Evolutionary conservation across 768 basidiomycete species (phyloP), one percentile per base, ranked within the genome.

Genomic region (Boletus pseudo-olivaceus): DNA sequence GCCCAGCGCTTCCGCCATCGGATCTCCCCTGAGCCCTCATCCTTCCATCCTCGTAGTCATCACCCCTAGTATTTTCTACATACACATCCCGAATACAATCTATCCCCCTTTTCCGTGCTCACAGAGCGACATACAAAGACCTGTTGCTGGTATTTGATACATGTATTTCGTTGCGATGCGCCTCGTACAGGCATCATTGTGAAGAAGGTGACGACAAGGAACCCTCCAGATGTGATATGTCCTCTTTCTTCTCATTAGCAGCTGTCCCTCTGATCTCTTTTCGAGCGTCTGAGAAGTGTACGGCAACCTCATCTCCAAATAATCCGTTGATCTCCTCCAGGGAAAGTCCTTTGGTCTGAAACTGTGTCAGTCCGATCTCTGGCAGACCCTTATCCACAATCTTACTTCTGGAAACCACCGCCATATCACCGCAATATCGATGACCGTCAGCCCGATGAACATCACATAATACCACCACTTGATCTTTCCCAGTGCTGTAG

Each of bases 261-360:
- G 2, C 11, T 29, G 20, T 23, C 30, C 35, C 11, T 32, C 17
- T 38, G 48, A 1, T 29, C 8, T 30, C 33, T 14, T 17, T 7
- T 26, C 8, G 39, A 43, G 5, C 19, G 15, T 44, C 30, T 50
- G 35, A 37, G 26, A 23, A 38, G 19, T 6, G 27, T n/a, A 38
- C 37, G n/a, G 49, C 38, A 8, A 27, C 34, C 50, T 40, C 35
- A 32, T 53, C 29, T 19, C 20, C 37, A 53, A 32, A 53, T 12
- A 32, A 52, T 40, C 50, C n/a, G 7, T 41, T 34, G 26, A 53
- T 53, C 30, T 53, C 49, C 15, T 49, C 38, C 30, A 39, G 23
- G 7, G 30, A 52, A 33, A 35, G 37, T 15, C 37, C 30, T 39
- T 51, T 51, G 8, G 50, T 26, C 49, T 51, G 49, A 44, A 30